phyloP scores from a whole-genome alignment of 257 asterid genomes.

The Primulina huaijiensis region DNA sequence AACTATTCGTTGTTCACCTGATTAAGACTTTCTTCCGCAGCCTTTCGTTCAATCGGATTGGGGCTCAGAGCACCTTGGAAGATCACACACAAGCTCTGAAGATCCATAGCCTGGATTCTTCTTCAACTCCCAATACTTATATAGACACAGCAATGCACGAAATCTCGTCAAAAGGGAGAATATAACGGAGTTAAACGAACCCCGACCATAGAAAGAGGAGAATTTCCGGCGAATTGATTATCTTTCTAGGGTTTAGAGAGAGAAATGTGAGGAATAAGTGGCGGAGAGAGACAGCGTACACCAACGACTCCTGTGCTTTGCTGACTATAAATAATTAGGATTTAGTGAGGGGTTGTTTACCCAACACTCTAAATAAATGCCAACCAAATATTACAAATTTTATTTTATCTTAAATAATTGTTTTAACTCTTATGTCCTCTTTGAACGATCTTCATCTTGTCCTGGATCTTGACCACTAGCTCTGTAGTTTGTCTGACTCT shows the following conservation, averaged over 20 bases:
- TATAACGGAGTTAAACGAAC: not conserved
- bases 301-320: not conserved
- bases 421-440: too few species aligned
- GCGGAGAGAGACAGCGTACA: not conserved
- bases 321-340: constrained; percentile 20
- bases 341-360: constrained; percentile 12
- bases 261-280: not conserved
- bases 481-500: too few species aligned
- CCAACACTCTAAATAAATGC: not conserved
- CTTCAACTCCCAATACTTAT: not conserved
- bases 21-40: constrained; percentile 86
- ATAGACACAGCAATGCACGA: not conserved
- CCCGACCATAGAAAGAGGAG: constrained; percentile 1
- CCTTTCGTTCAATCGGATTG: constrained; percentile 77
- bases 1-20: constrained; percentile 44
- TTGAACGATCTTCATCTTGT: too few species aligned
- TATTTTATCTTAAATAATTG: too few species aligned
- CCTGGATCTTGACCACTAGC: too few species aligned
- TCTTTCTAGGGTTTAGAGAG: constrained; percentile 26
- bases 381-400: too few species aligned
- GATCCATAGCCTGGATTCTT: constrained; percentile 58
- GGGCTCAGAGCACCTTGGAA: constrained; percentile 80
- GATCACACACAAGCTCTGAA: constrained; percentile 63
- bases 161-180: not conserved
- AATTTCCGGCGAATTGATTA: not conserved